Percentiles rank a stretch among this genome's conserved stretches.
These are phyloP conservation scores for Rhodofomes roseus DNA, from an alignment of 1,284 basidiomycete genomes.

Conservation along the genomic window DNA sequence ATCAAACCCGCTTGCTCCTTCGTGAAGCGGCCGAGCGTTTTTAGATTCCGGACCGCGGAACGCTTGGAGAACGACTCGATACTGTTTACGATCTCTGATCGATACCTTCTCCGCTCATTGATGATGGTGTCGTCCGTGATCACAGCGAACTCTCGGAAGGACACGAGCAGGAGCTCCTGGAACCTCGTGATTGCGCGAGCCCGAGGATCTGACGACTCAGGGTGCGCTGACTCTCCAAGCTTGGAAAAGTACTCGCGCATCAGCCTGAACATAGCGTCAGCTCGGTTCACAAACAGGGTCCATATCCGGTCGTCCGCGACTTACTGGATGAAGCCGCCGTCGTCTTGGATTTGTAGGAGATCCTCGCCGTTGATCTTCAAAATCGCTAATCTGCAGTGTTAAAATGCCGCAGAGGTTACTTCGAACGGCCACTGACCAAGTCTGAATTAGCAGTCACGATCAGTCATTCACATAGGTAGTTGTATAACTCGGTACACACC, in stretches of 20 bases:
- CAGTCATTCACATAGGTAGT: constrained; percentile 1
- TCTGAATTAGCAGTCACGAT: constrained; percentile 21
- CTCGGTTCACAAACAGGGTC: neutral
- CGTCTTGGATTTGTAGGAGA: constrained; percentile 93
- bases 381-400: constrained; percentile 58
- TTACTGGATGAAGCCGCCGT: constrained; percentile 94
- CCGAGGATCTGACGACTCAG: constrained; percentile 83
- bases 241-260: constrained; percentile 95
- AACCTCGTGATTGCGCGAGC: constrained; percentile 95
- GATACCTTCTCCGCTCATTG: constrained; percentile 82
- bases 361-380: constrained; percentile 98
- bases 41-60: constrained; percentile 89
- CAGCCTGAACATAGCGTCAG: constrained; percentile 44
- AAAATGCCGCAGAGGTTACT: constrained; percentile 1
- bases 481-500: constrained; percentile 50
- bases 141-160: constrained; percentile 95
- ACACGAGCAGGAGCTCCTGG: constrained; percentile 94
- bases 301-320: constrained; percentile 18
- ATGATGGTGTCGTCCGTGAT: constrained; percentile 96
- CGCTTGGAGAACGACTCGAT: constrained; percentile 97
- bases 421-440: constrained; percentile 37
- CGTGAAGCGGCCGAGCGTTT: constrained; percentile 75
- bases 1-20: constrained; percentile 90
- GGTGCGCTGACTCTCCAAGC: constrained; percentile 94
- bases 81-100: constrained; percentile 88